phyloP scores from a whole-genome alignment of 306 rosid genomes.

The Mimosa pudica region DNA sequence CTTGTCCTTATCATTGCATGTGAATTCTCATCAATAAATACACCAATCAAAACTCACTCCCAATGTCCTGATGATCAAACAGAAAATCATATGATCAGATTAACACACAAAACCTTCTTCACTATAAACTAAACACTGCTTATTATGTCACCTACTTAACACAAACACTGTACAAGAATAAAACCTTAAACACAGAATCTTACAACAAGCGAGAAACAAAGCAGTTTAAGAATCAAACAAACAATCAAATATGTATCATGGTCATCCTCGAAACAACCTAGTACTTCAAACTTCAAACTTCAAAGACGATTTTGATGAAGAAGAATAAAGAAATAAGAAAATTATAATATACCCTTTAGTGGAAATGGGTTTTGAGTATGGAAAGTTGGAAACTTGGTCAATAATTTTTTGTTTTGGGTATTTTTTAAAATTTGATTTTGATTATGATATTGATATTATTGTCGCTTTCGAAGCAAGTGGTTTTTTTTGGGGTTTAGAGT shows the following conservation, averaged over 20 bases:
- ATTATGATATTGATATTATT: not conserved
- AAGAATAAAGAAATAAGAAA: not conserved
- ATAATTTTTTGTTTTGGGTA: too few relatives aligned
- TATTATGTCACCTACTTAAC: conserved; percentile 37
- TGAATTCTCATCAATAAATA: conserved; percentile 8
- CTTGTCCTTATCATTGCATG: conserved; percentile 25
- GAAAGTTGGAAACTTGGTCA: too few relatives aligned
- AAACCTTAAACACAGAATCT: conserved; percentile 23
- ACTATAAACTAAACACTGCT: conserved; percentile 19
- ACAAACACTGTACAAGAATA: conserved; percentile 35
- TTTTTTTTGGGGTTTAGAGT: not conserved
- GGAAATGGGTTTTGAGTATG: conserved; percentile 8
- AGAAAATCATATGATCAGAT: conserved; percentile 36
- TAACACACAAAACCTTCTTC: conserved; percentile 36
- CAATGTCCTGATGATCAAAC: conserved; percentile 29
- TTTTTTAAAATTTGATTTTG: too few relatives aligned
- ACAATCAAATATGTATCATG: conserved; percentile 40
- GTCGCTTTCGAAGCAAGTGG: conserved; percentile 16
- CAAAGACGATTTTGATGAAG: conserved; percentile 13
- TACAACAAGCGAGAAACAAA: conserved; percentile 48
- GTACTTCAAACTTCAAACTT: not conserved
- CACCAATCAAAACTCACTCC: conserved; percentile 40
- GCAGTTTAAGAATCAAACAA: conserved; percentile 32
- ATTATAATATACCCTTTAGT: conserved; percentile 16
- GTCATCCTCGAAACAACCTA: conserved; percentile 18